Evolutionary conservation across 1,284 basidiomycete species (phyloP).

Genomic region (Xerocomus amazonicus): DNA sequence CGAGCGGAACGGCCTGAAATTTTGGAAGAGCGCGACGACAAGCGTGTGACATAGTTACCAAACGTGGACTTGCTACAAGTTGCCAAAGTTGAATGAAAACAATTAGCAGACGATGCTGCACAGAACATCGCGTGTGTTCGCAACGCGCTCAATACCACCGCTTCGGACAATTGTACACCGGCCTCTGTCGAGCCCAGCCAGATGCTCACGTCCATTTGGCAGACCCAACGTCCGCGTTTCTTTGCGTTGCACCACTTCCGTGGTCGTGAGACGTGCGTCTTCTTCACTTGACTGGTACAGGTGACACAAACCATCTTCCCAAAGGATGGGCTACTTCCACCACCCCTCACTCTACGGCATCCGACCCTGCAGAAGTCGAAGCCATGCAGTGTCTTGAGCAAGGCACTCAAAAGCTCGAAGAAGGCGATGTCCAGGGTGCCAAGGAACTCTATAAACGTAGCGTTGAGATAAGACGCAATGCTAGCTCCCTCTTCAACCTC

Average conservation of each 20-base stretch:
- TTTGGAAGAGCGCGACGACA: slow-evolving; percentile 31
- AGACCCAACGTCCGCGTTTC: slow-evolving; percentile 12
- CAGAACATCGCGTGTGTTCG: slow-evolving; percentile 22
- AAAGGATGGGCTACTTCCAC: slow-evolving; percentile 83
- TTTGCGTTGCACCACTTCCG: slow-evolving; percentile 10
- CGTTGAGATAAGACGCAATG: slow-evolving; percentile 75
- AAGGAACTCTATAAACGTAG: slow-evolving; percentile 79
- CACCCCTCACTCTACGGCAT: slow-evolving; percentile 72
- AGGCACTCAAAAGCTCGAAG: slow-evolving; percentile 85
- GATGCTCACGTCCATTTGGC: slow-evolving; percentile 18
- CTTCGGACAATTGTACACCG: slow-evolving; percentile 19
- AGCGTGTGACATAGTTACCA: slow-evolving; percentile 23
- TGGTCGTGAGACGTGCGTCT: slow-evolving; percentile 29
- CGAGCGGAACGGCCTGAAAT: slow-evolving; percentile 23
- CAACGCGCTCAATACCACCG: slow-evolving; percentile 27
- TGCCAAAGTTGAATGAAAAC: slow-evolving; percentile 23
- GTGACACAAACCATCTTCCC: slow-evolving; percentile 1
- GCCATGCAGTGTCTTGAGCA: slow-evolving; percentile 81
- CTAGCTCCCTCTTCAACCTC: slow-evolving; percentile 84
- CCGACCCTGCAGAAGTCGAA: slow-evolving; percentile 82
- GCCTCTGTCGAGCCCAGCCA: slow-evolving; percentile 23
- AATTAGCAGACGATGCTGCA: slow-evolving; percentile 28
- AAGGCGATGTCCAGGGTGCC: slow-evolving; percentile 83
- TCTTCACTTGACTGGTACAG: slow-evolving; percentile 5
- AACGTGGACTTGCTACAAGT: slow-evolving; percentile 6